phyloP scores from a whole-genome alignment of 1,284 basidiomycete species.

The Ustilago curta region DNA sequence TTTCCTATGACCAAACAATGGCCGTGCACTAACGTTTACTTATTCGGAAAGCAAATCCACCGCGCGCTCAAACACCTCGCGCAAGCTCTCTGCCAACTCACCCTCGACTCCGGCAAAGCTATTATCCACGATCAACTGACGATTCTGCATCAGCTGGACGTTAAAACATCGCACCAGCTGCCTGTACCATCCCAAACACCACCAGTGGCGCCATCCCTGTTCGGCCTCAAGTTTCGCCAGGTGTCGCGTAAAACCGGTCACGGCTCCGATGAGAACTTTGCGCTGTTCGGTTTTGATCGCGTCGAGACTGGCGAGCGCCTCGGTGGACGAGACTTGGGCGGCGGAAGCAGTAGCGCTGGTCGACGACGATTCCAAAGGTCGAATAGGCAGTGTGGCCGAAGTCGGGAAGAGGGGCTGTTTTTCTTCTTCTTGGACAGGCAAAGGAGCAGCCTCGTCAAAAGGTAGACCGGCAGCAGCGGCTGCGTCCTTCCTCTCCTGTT shows the following conservation, averaged over 20 bases:
- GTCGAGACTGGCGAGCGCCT: conserved; percentile 53
- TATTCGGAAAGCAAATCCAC: conserved; percentile 42
- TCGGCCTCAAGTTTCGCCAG: conserved; percentile 6
- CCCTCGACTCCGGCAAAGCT: conserved; percentile 34
- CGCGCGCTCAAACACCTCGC: conserved; percentile 27
- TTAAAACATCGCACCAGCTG: conserved; percentile 52
- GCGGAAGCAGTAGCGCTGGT: conserved; percentile 9
- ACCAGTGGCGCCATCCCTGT: conserved; percentile 60
- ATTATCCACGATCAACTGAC: conserved; percentile 49
- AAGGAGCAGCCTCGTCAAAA: conserved; percentile 13
- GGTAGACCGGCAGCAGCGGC: conserved; percentile 43
- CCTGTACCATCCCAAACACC: conserved; percentile 60
- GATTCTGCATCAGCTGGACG: conserved; percentile 52
- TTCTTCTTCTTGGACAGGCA: conserved; percentile 13
- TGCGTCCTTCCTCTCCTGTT: conserved; percentile 47
- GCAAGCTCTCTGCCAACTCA: background rate
- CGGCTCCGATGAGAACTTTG: conserved; percentile 59
- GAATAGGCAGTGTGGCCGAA: conserved; percentile 32
- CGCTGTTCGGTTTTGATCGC: conserved; percentile 65
- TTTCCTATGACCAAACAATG: no score
- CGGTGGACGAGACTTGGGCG: conserved; percentile 33
- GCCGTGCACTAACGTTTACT: no score
- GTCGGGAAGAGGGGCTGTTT: conserved; percentile 54
- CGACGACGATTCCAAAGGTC: conserved; percentile 7
- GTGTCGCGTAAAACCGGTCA: conserved; percentile 49